Percentiles rank a stretch among this genome's conserved stretches.
These are phyloP conservation scores for Hysterium pulicare DNA, from an alignment of 2,329 filamentous ascomycete species.

Conservation along the genomic window DNA sequence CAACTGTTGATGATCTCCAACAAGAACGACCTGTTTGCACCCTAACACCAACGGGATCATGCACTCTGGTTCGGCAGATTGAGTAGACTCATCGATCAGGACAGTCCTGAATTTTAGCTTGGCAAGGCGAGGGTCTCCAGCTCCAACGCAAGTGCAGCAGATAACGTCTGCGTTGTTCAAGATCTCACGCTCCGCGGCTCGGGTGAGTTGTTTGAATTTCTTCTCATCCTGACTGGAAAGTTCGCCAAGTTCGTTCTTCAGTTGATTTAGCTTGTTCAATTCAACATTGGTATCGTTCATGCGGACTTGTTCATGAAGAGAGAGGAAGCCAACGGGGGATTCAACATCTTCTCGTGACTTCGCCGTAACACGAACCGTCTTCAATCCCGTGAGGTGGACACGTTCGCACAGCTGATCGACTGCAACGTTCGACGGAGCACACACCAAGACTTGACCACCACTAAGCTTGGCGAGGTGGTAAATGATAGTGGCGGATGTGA, in stretches of 20 bases:
- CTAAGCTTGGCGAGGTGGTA: conserved; percentile 96
- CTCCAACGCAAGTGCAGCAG: conserved; percentile 97
- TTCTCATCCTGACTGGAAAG: conserved; percentile 95
- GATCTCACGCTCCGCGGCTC: conserved; percentile 91
- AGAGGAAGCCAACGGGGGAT: conserved; percentile 93
- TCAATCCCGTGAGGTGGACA: conserved; percentile 89
- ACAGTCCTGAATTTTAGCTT: conserved; percentile 99
- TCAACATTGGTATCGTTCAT: conserved; percentile 97
- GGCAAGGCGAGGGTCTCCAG: conserved; percentile 87
- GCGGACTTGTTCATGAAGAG: conserved; percentile 93
- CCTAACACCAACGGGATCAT: conserved; percentile 97
- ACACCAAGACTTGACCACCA: conserved; percentile 90
- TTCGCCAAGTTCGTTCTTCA: conserved; percentile 89
- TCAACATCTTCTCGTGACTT: conserved; percentile 99
- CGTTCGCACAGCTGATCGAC: conserved; percentile 98
- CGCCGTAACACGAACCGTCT: conserved; percentile 95
- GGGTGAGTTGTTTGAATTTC: conserved; percentile 94
- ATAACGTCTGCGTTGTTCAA: conserved; percentile 94
- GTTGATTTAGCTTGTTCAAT: conserved; percentile 83
- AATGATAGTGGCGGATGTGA: conserved; percentile 97
- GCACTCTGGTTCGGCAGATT: conserved; percentile 96
- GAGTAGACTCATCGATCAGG: conserved; percentile 95
- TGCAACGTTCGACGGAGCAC: conserved; percentile 95
- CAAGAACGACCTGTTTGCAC: conserved; percentile 98
- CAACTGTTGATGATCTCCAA: conserved; percentile 96